Percentiles rank a stretch among this genome's conserved stretches.
phyloP scores from a whole-genome alignment of 2,329 filamentous ascomycete genomes.

The Clonostachys sp. region DNA sequence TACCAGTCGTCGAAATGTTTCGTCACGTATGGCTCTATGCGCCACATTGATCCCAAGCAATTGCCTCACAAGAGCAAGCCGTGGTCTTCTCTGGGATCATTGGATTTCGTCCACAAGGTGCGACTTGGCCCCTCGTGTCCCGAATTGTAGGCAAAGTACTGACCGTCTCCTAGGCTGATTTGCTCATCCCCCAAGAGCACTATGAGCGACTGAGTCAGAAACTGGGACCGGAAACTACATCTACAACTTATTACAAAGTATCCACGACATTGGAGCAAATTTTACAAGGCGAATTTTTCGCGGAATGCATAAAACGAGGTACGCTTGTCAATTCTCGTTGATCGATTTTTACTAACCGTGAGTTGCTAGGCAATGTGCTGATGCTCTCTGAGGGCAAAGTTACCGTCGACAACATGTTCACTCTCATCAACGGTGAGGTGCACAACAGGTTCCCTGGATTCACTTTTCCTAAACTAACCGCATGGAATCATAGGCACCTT shows the following conservation, averaged over 20 bases:
- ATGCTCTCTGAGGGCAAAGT: conserved; percentile 79
- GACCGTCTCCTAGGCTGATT: conserved; percentile 47
- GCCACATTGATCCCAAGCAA: conserved; percentile 67
- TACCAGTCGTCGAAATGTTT: conserved; percentile 65
- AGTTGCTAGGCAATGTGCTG: conserved; percentile 60
- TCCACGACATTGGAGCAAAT: conserved; percentile 70
- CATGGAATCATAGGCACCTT: conserved; percentile 51
- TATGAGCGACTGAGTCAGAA: conserved; percentile 49
- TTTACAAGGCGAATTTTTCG: conserved; percentile 72
- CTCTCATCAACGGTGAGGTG: conserved; percentile 58
- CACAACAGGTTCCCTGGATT: not conserved
- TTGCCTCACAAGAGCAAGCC: conserved; percentile 70
- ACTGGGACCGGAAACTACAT: conserved; percentile 30
- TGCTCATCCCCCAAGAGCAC: conserved; percentile 66
- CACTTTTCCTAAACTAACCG: too few relatives aligned
- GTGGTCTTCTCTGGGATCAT: conserved; percentile 63
- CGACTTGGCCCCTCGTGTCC: not conserved
- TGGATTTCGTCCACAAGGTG: conserved; percentile 67
- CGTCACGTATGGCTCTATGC: conserved; percentile 64
- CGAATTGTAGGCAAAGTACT: not conserved
- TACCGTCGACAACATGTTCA: conserved; percentile 68
- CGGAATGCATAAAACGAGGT: conserved; percentile 80
- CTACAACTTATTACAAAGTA: conserved; percentile 59
- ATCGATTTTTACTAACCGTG: not conserved
- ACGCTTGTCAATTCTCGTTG: conserved; percentile 5